Evolutionary conservation across 805 yeast genomes (phyloP), one percentile per base, ranked within the genome.

Genomic region (Metschnikowia colocasiae): DNA sequence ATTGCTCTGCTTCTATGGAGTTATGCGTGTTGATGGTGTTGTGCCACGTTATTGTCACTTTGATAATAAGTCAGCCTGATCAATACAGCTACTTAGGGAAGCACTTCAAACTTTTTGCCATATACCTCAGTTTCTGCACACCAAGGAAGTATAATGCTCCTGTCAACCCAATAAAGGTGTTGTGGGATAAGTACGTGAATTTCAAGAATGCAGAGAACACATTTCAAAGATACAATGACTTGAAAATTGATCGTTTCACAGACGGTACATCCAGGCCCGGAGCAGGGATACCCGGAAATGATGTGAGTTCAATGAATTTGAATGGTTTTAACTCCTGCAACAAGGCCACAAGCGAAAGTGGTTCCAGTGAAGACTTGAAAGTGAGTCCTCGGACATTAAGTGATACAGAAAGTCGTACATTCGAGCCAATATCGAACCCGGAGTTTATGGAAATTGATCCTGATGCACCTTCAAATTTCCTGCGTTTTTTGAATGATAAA

Each of bases 101-200:
- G 35, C 51, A 52, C 33, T 50, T 54, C 34, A 47, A 46, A 35
- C 42, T 52, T 6, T 55, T 55, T 32, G 56, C 53, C 7, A 37
- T 43, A 13, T 54, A 45, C 35, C 43, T 48, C 43, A 49, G 51
- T 33, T 29, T 48, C 27, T 26, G 39, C 20, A 46, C 47, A 23
- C 55, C 55, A n/a, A 47, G 59, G 22, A 55, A 55, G 48, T 55
- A 55, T 33, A 55, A 52, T 45, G 52, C 49, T 8, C 46, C 41
- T 8, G 47, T 47, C 23, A 54, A 50, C 34, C 57, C 59, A 12
- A 46, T 55, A 32, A 4, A 44, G 26, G 30, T 27, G 5, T 50
- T 55, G 46, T 49, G 47, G 38, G 27, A 39, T 15, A 44, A 42
- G 23, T 52, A 46, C 40, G 32, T 34, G 18, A 38, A 13, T 6